Conservation (phyloP, 805 yeast genomes). For the Pichia nanzhaoensis region DNA sequence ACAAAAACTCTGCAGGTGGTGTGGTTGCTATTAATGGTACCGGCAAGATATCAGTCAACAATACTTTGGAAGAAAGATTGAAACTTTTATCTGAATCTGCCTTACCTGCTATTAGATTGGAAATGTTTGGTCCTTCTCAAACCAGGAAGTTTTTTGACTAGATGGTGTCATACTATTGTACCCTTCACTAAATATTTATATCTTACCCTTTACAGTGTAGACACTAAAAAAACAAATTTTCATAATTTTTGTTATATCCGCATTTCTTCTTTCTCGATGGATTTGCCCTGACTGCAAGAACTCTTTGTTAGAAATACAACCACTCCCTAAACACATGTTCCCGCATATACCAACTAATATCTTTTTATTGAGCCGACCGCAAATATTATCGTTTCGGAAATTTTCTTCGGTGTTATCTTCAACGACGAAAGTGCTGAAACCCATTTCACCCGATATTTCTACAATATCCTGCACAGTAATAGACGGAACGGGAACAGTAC, state of each 20-base stretch:
- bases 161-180: conserved; percentile 3
- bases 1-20: conserved; percentile 76
- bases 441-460: conserved; percentile 42
- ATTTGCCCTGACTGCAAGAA: no score
- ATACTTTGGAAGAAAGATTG: conserved; percentile 93
- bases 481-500: conserved; percentile 60
- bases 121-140: conserved; percentile 77
- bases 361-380: not conserved
- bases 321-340: no score
- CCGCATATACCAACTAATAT: no score
- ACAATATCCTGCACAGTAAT: conserved; percentile 77
- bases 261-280: no score
- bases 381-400: not conserved
- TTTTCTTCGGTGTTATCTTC: no score
- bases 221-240: no score
- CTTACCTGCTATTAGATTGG: conserved; percentile 87
- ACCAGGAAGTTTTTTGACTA: conserved; percentile 89
- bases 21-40: conserved; percentile 59
- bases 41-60: conserved; percentile 84
- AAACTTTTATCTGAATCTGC: conserved; percentile 74
- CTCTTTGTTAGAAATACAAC: no score
- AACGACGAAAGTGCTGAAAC: conserved; percentile 27
- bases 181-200: no score
- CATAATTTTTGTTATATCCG: no score
- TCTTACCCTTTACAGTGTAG: no score